Conservation (phyloP, 257 asterid species). For the Przewalskia tangutica region DNA sequence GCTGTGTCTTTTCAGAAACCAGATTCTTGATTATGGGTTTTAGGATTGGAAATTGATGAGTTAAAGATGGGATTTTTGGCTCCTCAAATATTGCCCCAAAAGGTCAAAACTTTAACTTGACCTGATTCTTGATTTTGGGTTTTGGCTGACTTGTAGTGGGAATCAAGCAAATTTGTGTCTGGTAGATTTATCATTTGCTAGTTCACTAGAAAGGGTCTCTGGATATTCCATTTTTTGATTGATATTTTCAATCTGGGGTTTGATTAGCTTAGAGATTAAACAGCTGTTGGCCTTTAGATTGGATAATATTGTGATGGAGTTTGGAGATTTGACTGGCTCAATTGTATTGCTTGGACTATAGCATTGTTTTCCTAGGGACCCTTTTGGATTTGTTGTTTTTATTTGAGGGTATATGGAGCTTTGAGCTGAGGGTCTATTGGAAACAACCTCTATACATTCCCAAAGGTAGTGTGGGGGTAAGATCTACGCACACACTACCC, state of each 20-base stretch:
- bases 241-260: slow-evolving; percentile 4
- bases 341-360: slow-evolving; percentile 16
- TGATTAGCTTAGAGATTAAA: not conserved
- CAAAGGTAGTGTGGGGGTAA: too few relatives aligned
- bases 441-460: too few relatives aligned
- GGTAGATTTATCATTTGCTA: slow-evolving; percentile 1
- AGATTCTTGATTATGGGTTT: not conserved
- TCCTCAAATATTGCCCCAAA: not conserved
- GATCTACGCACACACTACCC: too few relatives aligned
- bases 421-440: too few relatives aligned
- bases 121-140: not conserved
- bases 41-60: not conserved
- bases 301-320: slow-evolving; percentile 10
- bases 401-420: not conserved
- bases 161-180: not conserved
- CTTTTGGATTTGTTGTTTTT: slow-evolving; percentile 3
- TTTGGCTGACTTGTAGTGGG: not conserved
- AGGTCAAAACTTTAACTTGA: not conserved
- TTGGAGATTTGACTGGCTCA: slow-evolving; percentile 5
- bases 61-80: not conserved
- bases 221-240: slow-evolving; percentile 9
- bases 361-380: slow-evolving; percentile 5
- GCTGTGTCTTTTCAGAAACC: too few relatives aligned
- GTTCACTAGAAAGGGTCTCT: slow-evolving; percentile 1
- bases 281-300: not conserved